Base-by-base conservation (phyloP, 768 basidiomycete genomes). In the Leccinum sublutescens region DNA sequence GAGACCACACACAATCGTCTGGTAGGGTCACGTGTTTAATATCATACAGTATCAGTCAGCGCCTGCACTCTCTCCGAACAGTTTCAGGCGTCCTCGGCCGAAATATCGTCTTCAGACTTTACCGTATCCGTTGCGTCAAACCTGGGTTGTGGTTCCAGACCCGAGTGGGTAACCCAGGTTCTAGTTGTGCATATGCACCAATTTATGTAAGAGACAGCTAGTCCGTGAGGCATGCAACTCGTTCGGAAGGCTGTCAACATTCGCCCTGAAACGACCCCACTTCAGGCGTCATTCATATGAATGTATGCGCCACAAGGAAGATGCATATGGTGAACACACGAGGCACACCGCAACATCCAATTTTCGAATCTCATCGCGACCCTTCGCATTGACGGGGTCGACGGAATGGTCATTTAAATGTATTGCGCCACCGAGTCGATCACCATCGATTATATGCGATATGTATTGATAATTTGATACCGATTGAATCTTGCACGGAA, bases 361-460 rank as follows among this genome's bases (percentile, higher is more conserved):
- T 2, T 21, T 45, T 45, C 43, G 10, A 43, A 43, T 43, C n/a
- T 43, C 40, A 11, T 43, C 40, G 40, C 40, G 40, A 43, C 40
- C 40, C 40, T 40, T 40, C 38, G 9, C 9, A 9, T 8, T 17
- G 38, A 40, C 17, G 17, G 14, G n/a, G n/a, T 10, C n/a, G 40
- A 10, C 40, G n/a, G n/a, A 43, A 11, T 43, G n/a, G 40, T 19
- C n/a, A 45, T 45, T 19, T 45, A 45, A n/a, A 45, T 45, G 43
- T 34, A 38, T 36, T 29, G 55, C 49, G 54, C 58, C 43, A 45
- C 21, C 19, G 43, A 45, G 49, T 52, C 49, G 52, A 64, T 54
- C 63, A 50, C 52, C 50, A 45, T 21, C 43, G 19, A 45, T 19
- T 19, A n/a, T 45, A 11, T 43, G 15, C 40, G 43, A 45, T 19